Percentiles rank a stretch among this genome's conserved stretches.
Conservation (phyloP, 2,329 filamentous ascomycete species). For the Albifimbria verrucaria region DNA sequence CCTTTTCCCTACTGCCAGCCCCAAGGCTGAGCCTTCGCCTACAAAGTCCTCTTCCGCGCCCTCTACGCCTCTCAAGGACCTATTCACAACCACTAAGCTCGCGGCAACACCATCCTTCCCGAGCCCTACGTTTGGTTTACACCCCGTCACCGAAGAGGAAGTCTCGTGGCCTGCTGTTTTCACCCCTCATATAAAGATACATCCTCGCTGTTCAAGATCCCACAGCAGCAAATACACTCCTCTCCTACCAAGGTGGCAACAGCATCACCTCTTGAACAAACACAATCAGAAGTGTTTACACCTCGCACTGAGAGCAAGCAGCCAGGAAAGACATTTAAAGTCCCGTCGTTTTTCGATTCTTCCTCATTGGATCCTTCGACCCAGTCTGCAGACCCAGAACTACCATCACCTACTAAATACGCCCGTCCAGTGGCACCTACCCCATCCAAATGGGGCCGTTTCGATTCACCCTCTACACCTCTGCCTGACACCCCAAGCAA, state of each 20-base stretch:
- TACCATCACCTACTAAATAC: constrained; percentile 16
- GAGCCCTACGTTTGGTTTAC: background rate
- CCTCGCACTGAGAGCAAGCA: background rate
- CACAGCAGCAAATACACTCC: background rate
- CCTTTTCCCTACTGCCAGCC: constrained; percentile 21
- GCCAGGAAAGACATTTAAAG: constrained; percentile 8
- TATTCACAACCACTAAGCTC: background rate
- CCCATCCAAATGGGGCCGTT: constrained; percentile 21
- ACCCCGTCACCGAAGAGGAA: background rate
- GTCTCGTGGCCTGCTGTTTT: background rate
- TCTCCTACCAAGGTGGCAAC: background rate
- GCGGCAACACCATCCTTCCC: background rate
- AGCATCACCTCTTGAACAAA: background rate
- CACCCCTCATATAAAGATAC: background rate
- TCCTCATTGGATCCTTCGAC: constrained; percentile 2
- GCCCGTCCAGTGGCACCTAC: constrained; percentile 25
- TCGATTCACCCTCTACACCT: constrained; percentile 18
- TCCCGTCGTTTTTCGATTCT: constrained; percentile 10
- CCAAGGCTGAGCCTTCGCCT: constrained; percentile 23
- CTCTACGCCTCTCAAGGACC: constrained; percentile 19
- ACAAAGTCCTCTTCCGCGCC: constrained; percentile 23
- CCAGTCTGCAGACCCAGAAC: constrained; percentile 6
- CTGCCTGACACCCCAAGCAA: constrained; percentile 10
- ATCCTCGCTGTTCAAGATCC: background rate
- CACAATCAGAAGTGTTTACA: background rate